Evolutionary conservation across 805 yeast genomes (phyloP), one percentile per base, ranked within the genome.

Genomic region (Ogataea pignaliae): DNA sequence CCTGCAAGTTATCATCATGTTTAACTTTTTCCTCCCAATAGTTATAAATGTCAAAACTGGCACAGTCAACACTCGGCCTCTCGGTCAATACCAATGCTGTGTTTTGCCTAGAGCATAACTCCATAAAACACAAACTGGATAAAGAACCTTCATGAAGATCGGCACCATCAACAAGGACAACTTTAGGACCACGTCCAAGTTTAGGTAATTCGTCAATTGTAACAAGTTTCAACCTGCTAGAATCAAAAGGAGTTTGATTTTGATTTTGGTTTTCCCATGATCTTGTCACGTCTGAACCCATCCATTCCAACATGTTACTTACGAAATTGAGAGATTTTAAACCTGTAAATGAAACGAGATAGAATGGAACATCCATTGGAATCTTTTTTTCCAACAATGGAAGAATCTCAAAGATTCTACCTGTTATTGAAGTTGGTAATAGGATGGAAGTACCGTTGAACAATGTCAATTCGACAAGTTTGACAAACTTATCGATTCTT

Each of bases 301-400:
- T 85, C 98, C 98, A 93, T 67, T 93, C 99, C 28, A 91, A 66
- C 83, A 93, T 85, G 44, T 89, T 85, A 12, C 88, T 78, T 0
- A 97, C 96, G 58, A 85, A 88, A 21, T 84, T 76, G 44, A 93
- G 63, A 3, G 84, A 74, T 56, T 91, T 81, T 3, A 88, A 79
- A 21, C 93, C 95, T 0, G 89, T 81, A 54, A 80, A 82, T 3
- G 95, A 80, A n/a, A 86, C 66, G 45, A 88, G 72, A 30, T 86
- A 69, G 10, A 93, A 81, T 0, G 96, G 96, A 11, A 82, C 75
- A 12, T 52, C 52, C 9, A 40, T 36, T 11, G 56, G 48, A 10
- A 60, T 51, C 9, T 43, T 45, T 18, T 51, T 52, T 34, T 55
- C 56, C 13, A 59, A 40, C 15, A 58, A 32, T 10, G 80, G 76